These are phyloP conservation scores for Malassezia obtusa DNA, from an alignment of 1,284 basidiomycete genomes.

Conservation along the genomic window DNA sequence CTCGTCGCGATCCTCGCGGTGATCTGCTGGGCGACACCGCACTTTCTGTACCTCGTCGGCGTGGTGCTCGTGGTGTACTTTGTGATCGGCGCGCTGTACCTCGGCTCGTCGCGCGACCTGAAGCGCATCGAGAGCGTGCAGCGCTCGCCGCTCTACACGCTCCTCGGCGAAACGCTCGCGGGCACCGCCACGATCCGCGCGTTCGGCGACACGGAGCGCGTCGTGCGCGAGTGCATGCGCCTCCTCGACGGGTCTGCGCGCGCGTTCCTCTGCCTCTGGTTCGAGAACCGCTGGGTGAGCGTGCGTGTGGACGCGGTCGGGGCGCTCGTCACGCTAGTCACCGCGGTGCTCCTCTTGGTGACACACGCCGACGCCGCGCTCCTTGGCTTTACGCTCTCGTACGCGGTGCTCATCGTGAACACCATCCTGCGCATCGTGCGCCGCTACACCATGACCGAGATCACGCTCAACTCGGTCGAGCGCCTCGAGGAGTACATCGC, in stretches of 20 bases:
- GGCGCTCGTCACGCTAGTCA: conserved; percentile 34
- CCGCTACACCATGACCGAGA: conserved; percentile 45
- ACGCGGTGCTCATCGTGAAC: conserved; percentile 55
- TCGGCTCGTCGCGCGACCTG: conserved; percentile 23
- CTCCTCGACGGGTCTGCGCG: conserved; percentile 51
- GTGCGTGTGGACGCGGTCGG: conserved; percentile 41
- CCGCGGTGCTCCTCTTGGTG: conserved; percentile 53
- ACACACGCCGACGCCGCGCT: conserved; percentile 42
- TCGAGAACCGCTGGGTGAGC: conserved; percentile 52
- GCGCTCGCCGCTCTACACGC: conserved; percentile 29
- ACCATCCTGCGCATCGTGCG: conserved; percentile 51
- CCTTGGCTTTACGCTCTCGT: conserved; percentile 39
- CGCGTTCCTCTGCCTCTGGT: conserved; percentile 52
- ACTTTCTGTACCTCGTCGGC: conserved; percentile 14
- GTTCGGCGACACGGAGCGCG: conserved; percentile 67
- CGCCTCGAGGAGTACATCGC: conserved; percentile 45
- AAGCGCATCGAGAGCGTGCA: conserved; percentile 26
- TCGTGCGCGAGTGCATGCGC: conserved; percentile 49
- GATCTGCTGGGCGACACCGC: conserved; percentile 36
- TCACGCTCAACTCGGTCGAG: conserved; percentile 48
- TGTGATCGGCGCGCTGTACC: conserved; percentile 24
- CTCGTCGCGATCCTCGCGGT: conserved; percentile 27
- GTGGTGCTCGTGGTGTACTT: conserved; percentile 19
- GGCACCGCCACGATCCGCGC: conserved; percentile 73
- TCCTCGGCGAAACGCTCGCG: conserved; percentile 56